Percentiles rank a stretch among this genome's conserved stretches.
Conservation (phyloP, 1,139 yeast species). For the Pneumocystis canis region DNA sequence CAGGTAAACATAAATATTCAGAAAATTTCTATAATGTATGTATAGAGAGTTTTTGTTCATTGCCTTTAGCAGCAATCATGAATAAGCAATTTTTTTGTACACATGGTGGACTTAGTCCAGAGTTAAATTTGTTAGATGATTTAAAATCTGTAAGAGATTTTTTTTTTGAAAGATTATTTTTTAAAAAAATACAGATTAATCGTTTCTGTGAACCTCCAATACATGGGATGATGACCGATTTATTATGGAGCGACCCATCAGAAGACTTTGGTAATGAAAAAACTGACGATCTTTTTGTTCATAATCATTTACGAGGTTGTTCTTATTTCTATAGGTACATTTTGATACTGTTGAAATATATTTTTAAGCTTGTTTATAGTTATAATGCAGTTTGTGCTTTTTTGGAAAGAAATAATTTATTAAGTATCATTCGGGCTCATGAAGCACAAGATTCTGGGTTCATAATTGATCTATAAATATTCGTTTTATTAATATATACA, state of each 20-base stretch:
- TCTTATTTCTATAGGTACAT: slow-evolving; percentile 50
- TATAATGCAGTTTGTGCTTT: slow-evolving; percentile 75
- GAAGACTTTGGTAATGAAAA: slow-evolving; percentile 72
- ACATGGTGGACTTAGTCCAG: slow-evolving; percentile 95
- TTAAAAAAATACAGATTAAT: slow-evolving; percentile 35
- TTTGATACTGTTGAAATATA: not conserved
- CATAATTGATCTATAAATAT: slow-evolving; percentile 8
- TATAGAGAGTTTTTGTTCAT: slow-evolving; percentile 65
- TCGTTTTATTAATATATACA: not conserved
- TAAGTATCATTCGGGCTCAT: slow-evolving; percentile 84
- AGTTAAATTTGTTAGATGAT: slow-evolving; percentile 56
- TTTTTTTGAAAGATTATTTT: not conserved
- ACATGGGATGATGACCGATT: slow-evolving; percentile 84
- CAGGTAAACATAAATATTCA: slow-evolving; percentile 55
- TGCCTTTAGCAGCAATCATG: slow-evolving; percentile 90
- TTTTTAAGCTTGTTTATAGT: slow-evolving; percentile 25
- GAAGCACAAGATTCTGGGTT: slow-evolving; percentile 98
- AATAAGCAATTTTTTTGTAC: slow-evolving; percentile 91
- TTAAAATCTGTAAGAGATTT: slow-evolving; percentile 22
- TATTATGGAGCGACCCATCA: slow-evolving; percentile 91
- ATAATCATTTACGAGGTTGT: slow-evolving; percentile 79
- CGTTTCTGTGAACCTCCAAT: slow-evolving; percentile 91
- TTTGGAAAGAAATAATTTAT: slow-evolving; percentile 59
- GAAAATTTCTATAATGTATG: slow-evolving; percentile 55
- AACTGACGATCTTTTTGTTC: slow-evolving; percentile 40